A percentile compares a stretch with the other conserved stretches of the same genome.
Evolutionary conservation across 2,329 filamentous ascomycete species (phyloP).

Genomic region (Cryoendolithus antarcticus): DNA sequence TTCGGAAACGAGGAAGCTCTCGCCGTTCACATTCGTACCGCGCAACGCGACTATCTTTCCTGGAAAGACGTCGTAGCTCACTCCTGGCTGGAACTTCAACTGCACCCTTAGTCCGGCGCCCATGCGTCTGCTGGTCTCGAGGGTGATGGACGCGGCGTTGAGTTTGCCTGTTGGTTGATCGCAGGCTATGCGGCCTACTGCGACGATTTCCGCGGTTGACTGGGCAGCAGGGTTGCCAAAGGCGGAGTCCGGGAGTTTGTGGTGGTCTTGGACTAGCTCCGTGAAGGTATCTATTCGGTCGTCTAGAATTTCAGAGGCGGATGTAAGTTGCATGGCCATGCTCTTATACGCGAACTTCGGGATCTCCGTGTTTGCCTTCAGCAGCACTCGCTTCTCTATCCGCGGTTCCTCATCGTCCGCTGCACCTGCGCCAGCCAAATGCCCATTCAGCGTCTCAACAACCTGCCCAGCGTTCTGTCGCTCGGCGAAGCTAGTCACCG

Average conservation of each 20-base stretch:
- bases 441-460: conserved; percentile 69
- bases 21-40: conserved; percentile 77
- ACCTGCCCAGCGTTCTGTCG: conserved; percentile 70
- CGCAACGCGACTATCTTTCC: conserved; percentile 83
- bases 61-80: conserved; percentile 78
- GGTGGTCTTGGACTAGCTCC: conserved; percentile 57
- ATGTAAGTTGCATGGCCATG: conserved; percentile 86
- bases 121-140: conserved; percentile 75
- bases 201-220: conserved; percentile 75
- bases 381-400: conserved; percentile 64
- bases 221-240: conserved; percentile 82
- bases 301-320: conserved; percentile 85
- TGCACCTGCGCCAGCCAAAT: conserved; percentile 46
- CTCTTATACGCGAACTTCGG: conserved; percentile 88
- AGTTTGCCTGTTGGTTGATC: conserved; percentile 78
- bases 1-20: conserved; percentile 69
- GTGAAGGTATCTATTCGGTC: conserved; percentile 89
- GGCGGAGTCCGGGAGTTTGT: conserved; percentile 62
- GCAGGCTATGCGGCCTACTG: conserved; percentile 81
- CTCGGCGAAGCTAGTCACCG: conserved; percentile 47
- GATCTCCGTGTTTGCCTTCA: conserved; percentile 75
- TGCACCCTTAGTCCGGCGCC: conserved; percentile 75
- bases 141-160: conserved; percentile 73
- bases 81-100: conserved; percentile 53
- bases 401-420: conserved; percentile 38